Conservation (phyloP, 1,284 basidiomycete species). For the Peniophora sp. region DNA sequence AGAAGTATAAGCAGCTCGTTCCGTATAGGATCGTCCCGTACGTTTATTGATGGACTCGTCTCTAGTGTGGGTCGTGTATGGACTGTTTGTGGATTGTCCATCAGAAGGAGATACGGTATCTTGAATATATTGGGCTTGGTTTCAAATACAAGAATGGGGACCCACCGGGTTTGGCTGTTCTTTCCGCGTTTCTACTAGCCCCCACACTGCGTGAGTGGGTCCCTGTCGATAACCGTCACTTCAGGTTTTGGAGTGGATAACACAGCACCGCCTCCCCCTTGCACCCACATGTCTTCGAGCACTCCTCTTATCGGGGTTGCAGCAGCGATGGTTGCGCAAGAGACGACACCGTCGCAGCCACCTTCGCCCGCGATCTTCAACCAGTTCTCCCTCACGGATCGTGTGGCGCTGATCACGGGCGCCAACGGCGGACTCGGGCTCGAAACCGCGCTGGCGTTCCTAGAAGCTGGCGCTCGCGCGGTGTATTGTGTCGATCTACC, state of each 20-base stretch:
- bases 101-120: too few species aligned
- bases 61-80: too few species aligned
- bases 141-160: too few species aligned
- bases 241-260: too few species aligned
- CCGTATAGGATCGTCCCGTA: conserved; percentile 87
- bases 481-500: conserved; percentile 75
- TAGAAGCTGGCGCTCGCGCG: conserved; percentile 66
- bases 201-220: too few species aligned
- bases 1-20: conserved; percentile 79
- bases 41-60: conserved; percentile 45
- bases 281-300: too few species aligned
- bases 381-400: conserved; percentile 66
- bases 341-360: conserved; percentile 16
- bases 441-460: conserved; percentile 69
- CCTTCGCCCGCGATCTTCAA: conserved; percentile 25
- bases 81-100: too few species aligned
- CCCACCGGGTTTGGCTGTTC: too few species aligned
- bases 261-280: too few species aligned
- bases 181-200: too few species aligned
- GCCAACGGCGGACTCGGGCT: conserved; percentile 75
- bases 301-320: conserved; percentile 36
- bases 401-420: conserved; percentile 75
- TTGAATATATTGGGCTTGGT: too few species aligned
- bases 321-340: conserved; percentile 39
- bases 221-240: too few species aligned